These are phyloP conservation scores for Earliella scabrosa DNA, from an alignment of 1,284 basidiomycete genomes.

Conservation along the genomic window DNA sequence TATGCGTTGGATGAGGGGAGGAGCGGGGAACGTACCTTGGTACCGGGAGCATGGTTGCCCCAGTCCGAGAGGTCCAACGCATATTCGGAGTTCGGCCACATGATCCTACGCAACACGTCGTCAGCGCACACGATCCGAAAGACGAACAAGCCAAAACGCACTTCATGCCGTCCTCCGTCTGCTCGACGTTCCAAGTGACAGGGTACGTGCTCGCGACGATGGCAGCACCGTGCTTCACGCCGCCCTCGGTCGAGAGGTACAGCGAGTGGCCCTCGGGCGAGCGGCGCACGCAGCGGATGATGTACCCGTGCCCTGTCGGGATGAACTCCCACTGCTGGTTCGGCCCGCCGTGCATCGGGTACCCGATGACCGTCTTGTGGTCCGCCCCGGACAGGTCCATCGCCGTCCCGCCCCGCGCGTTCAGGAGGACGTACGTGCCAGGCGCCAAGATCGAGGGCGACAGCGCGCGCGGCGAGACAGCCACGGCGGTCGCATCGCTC, in stretches of 20 bases:
- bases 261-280: slow-evolving; percentile 29
- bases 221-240: slow-evolving; percentile 38
- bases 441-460: slow-evolving; percentile 25
- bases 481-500: slow-evolving; percentile 20
- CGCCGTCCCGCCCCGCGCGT: slow-evolving; percentile 52
- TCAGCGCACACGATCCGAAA: too few species aligned
- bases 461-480: slow-evolving; percentile 3
- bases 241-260: slow-evolving; percentile 48
- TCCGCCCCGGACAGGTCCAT: slow-evolving; percentile 60
- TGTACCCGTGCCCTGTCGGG: slow-evolving; percentile 43
- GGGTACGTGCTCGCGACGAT: slow-evolving; percentile 37
- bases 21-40: slow-evolving; percentile 22
- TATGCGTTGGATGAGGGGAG: too few species aligned
- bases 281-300: slow-evolving; percentile 43
- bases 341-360: slow-evolving; percentile 41
- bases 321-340: slow-evolving; percentile 64
- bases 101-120: slow-evolving; percentile 22
- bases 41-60: slow-evolving; percentile 26
- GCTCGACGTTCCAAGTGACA: slow-evolving; percentile 29
- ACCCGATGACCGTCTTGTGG: slow-evolving; percentile 54
- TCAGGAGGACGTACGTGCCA: slow-evolving; percentile 46
- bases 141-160: slow-evolving; percentile 6
- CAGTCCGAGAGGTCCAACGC: slow-evolving; percentile 29
- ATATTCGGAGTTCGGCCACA: slow-evolving; percentile 30
- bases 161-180: slow-evolving; percentile 27